phyloP scores from a whole-genome alignment of 1,139 yeast genomes.

The Saccharomyces hybrid region DNA sequence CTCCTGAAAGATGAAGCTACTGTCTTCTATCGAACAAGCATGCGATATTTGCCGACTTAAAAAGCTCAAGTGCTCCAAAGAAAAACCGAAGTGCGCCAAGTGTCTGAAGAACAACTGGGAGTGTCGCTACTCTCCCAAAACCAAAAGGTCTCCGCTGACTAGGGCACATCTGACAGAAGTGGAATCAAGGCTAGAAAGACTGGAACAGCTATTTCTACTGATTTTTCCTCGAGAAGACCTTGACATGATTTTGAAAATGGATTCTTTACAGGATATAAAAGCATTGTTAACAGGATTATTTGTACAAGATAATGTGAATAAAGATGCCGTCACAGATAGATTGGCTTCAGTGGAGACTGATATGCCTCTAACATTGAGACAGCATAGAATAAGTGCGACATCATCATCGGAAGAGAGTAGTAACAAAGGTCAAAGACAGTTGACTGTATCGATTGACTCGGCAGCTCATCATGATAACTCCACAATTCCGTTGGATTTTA shows the following conservation, averaged over 20 bases:
- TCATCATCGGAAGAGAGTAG: neutral
- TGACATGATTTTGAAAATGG: constrained; percentile 31
- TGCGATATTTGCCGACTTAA: constrained; percentile 46
- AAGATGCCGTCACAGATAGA: neutral
- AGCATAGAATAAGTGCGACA: neutral
- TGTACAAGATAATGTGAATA: constrained; percentile 2
- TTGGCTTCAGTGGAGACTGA: neutral
- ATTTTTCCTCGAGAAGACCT: constrained; percentile 40
- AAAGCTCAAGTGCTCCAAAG: constrained; percentile 55
- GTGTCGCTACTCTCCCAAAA: constrained; percentile 71
- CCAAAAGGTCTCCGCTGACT: constrained; percentile 73
- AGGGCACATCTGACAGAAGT: constrained; percentile 74
- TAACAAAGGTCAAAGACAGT: neutral
- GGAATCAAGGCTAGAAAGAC: constrained; percentile 51
- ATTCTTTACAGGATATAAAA: constrained; percentile 5
- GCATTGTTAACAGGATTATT: constrained; percentile 2
- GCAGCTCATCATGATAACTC: neutral
- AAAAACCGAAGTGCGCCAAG: constrained; percentile 67
- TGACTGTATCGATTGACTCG: neutral
- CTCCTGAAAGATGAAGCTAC: neutral
- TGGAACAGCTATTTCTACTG: constrained; percentile 47
- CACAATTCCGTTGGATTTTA: constrained; percentile 31
- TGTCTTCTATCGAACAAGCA: constrained; percentile 19
- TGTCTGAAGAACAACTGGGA: constrained; percentile 68
- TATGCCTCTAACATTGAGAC: too few species aligned